A percentile compares a stretch with the other conserved stretches of the same genome.
phyloP scores from a whole-genome alignment of 441 rosid species.

The Pelargonium fulgidum region DNA sequence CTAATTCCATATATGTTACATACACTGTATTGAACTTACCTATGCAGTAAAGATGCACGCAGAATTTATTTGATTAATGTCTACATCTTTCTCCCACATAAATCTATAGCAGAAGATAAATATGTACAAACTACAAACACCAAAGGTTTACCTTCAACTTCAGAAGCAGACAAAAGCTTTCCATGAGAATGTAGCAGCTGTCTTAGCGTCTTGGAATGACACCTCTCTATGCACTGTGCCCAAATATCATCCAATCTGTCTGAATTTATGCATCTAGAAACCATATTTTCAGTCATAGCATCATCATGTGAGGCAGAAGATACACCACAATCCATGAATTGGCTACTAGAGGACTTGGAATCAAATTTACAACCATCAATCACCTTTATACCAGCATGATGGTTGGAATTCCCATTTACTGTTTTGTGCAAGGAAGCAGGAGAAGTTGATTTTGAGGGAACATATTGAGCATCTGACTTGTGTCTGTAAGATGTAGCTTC shows the following conservation, averaged over 20 bases:
- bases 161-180: conserved; percentile 74
- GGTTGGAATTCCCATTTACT: conserved; percentile 37
- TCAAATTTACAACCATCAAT: conserved; percentile 33
- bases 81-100: too few relatives aligned
- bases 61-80: neutral
- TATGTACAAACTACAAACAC: conserved; percentile 17
- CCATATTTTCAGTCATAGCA: conserved; percentile 34
- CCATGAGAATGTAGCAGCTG: conserved; percentile 71
- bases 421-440: conserved; percentile 47
- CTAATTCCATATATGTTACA: neutral
- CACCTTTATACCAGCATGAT: neutral
- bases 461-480: conserved; percentile 46
- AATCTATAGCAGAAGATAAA: conserved; percentile 1
- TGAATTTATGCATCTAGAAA: conserved; percentile 43
- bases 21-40: neutral
- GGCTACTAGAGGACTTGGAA: conserved; percentile 40
- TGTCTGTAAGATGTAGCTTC: conserved; percentile 50
- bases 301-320: conserved; percentile 38
- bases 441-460: conserved; percentile 43
- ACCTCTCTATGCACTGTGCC: conserved; percentile 74
- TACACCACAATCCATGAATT: conserved; percentile 28
- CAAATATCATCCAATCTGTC: conserved; percentile 66
- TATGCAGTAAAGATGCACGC: neutral
- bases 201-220: conserved; percentile 87
- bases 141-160: conserved; percentile 57